These are phyloP conservation scores for Ophiostoma novo-ulmi DNA, from an alignment of 2,329 filamentous ascomycete species.

Conservation along the genomic window DNA sequence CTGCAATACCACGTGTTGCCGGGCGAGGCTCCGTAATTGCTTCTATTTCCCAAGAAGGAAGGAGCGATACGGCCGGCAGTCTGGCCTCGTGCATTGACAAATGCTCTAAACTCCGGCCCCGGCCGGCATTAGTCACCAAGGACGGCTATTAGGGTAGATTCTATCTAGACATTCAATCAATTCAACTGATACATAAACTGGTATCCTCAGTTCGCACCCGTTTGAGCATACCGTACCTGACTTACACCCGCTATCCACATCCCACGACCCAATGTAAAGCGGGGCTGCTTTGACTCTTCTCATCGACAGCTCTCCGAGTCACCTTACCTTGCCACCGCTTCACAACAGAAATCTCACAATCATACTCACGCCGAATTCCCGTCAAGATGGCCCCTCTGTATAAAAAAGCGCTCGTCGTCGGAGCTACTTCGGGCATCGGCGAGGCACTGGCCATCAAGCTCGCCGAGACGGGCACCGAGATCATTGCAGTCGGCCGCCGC, in stretches of 20 bases:
- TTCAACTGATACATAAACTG: background rate
- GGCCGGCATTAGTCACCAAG: slow-evolving; percentile 4
- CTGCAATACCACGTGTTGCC: background rate
- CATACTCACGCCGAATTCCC: background rate
- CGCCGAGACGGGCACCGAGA: slow-evolving; percentile 38
- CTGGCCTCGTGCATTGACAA: background rate
- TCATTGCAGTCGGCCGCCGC: slow-evolving; percentile 45
- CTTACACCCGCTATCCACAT: background rate
- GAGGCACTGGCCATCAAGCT: slow-evolving; percentile 38
- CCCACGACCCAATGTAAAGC: background rate
- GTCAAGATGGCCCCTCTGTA: slow-evolving; percentile 33
- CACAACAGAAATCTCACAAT: background rate
- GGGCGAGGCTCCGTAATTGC: background rate
- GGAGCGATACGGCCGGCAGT: slow-evolving; percentile 5
- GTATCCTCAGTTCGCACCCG: background rate
- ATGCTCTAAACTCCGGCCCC: slow-evolving; percentile 7
- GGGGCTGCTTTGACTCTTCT: background rate
- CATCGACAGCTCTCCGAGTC: background rate
- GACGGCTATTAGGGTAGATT: background rate
- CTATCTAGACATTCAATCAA: background rate
- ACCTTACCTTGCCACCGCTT: background rate
- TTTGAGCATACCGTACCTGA: background rate
- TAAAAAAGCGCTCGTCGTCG: slow-evolving; percentile 47
- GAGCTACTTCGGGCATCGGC: slow-evolving; percentile 49
- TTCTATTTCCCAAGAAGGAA: background rate